These are phyloP conservation scores for Hypoxylon sp. DNA, from an alignment of 2,329 filamentous ascomycete species.

Conservation along the genomic window DNA sequence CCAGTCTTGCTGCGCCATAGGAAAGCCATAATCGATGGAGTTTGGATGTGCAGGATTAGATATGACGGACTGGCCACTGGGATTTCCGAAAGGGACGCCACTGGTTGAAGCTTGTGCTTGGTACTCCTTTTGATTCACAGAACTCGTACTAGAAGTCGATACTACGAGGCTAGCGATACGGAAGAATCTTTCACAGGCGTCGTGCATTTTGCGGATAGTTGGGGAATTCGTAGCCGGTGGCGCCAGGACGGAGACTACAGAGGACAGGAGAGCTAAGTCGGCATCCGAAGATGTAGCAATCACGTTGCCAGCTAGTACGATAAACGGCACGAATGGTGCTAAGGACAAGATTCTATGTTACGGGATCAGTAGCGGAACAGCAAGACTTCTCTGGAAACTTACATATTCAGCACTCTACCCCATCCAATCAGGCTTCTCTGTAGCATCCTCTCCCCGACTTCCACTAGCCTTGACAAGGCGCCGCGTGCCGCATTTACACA, in stretches of 20 bases:
- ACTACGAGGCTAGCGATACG: conserved; percentile 46
- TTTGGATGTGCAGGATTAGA: conserved; percentile 4
- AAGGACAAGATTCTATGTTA: conserved; percentile 44
- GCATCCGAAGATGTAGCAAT: conserved; percentile 48
- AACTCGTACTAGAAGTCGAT: conserved; percentile 35
- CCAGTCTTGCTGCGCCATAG: conserved; percentile 52
- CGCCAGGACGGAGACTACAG: conserved; percentile 39
- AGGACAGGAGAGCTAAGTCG: conserved; percentile 47
- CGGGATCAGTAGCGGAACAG: conserved; percentile 17
- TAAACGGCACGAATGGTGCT: conserved; percentile 50
- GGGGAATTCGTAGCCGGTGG: conserved; percentile 33
- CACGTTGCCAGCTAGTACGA: conserved; percentile 50
- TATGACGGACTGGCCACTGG: conserved; percentile 3
- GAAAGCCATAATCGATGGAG: conserved; percentile 43
- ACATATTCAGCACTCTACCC: conserved; percentile 47
- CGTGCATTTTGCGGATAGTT: conserved; percentile 45
- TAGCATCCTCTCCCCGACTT: conserved; percentile 38
- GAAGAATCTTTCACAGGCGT: conserved; percentile 48
- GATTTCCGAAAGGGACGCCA: neutral
- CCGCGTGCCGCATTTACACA: conserved; percentile 48
- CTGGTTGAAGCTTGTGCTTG: conserved; percentile 24
- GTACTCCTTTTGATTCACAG: conserved; percentile 5
- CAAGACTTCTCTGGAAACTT: conserved; percentile 12
- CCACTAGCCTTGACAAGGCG: conserved; percentile 43
- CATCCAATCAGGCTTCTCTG: conserved; percentile 23